Evolutionary conservation across 2,329 filamentous ascomycete species (phyloP).

Genomic region (Microsporum audouinii): DNA sequence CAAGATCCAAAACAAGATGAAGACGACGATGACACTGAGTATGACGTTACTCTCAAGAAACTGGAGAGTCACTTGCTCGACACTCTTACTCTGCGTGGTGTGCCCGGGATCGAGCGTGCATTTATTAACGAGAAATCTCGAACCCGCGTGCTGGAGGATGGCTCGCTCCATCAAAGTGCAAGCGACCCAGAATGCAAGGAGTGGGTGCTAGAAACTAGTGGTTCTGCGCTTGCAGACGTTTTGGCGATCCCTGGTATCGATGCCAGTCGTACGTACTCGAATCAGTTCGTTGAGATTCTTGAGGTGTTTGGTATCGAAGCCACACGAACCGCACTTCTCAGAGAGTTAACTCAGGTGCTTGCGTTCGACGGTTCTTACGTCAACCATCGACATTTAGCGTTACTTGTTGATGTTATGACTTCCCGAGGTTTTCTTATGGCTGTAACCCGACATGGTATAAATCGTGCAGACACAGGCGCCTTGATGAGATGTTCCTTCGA

Average conservation of each 20-base stretch:
- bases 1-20: constrained; percentile 59
- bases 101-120: constrained; percentile 75
- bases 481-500: constrained; percentile 99
- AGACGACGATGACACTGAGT: constrained; percentile 62
- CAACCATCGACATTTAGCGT: constrained; percentile 92
- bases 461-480: constrained; percentile 92
- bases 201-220: constrained; percentile 92
- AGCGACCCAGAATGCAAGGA: constrained; percentile 67
- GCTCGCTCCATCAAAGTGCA: constrained; percentile 62
- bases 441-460: constrained; percentile 96
- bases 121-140: constrained; percentile 77
- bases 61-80: constrained; percentile 86
- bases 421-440: constrained; percentile 88
- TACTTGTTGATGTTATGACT: constrained; percentile 96
- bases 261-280: constrained; percentile 73
- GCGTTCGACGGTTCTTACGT: constrained; percentile 99
- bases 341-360: constrained; percentile 82
- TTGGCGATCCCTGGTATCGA: constrained; percentile 83
- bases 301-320: constrained; percentile 95
- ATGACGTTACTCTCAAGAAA: constrained; percentile 86
- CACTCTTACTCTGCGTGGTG: constrained; percentile 80
- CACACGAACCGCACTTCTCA: constrained; percentile 71
- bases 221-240: constrained; percentile 74
- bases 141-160: constrained; percentile 56
- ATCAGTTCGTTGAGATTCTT: constrained; percentile 89